phyloP scores from a whole-genome alignment of 2,329 filamentous ascomycete genomes.

The Colletotrichum sp. region DNA sequence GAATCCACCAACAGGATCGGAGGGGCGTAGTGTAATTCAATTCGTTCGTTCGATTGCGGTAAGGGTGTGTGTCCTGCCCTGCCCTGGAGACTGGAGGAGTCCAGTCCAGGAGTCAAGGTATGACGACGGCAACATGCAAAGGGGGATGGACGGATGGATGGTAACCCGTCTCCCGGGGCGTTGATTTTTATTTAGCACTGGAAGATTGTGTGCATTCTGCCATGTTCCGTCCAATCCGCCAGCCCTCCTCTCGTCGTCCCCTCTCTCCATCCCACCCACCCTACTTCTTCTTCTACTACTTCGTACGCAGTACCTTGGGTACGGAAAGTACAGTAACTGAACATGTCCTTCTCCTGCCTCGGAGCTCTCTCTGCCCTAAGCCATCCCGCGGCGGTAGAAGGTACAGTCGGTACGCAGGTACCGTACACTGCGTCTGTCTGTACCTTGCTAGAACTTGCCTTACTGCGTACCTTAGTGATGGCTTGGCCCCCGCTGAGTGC shows the following conservation, averaged over 20 bases:
- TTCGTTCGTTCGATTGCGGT: not conserved
- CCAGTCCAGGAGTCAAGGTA: not conserved
- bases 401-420: not conserved
- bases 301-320: not conserved
- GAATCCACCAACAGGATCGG: not conserved
- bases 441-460: not conserved
- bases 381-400: not conserved
- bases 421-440: not conserved
- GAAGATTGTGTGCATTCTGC: not conserved
- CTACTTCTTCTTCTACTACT: not conserved
- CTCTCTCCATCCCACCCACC: not conserved
- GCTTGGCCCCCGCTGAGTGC: not conserved
- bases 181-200: not conserved
- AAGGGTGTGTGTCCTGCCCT: not conserved
- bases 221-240: not conserved
- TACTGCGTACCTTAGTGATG: not conserved
- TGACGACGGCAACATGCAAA: constrained; percentile 13
- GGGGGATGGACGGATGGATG: not conserved
- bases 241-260: not conserved
- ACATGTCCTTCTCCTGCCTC: not conserved
- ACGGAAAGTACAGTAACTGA: not conserved
- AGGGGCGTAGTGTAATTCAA: not conserved
- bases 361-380: not conserved
- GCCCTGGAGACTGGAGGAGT: not conserved
- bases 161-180: constrained; percentile 5